These are phyloP conservation scores for Trametopsis cervina DNA, from an alignment of 768 basidiomycete genomes.

Conservation along the genomic window DNA sequence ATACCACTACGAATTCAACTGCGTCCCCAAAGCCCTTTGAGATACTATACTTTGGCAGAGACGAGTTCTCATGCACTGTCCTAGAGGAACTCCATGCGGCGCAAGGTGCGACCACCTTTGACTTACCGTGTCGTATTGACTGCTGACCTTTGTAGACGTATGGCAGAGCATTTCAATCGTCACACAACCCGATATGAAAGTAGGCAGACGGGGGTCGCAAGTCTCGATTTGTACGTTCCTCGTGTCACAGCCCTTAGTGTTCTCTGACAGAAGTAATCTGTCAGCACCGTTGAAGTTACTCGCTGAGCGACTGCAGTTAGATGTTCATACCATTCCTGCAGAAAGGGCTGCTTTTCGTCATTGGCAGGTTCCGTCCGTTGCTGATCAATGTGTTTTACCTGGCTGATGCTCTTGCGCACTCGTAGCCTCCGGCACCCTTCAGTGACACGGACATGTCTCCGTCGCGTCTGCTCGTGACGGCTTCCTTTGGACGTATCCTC, in stretches of 20 bases:
- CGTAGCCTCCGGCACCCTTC: conserved; percentile 38
- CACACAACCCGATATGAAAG: conserved; percentile 62
- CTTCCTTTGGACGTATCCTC: conserved; percentile 88
- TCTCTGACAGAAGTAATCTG: not conserved
- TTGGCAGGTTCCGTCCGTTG: conserved; percentile 46
- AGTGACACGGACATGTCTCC: conserved; percentile 8
- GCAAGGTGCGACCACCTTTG: conserved; percentile 37
- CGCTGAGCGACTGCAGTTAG: conserved; percentile 45
- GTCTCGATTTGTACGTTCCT: conserved; percentile 47
- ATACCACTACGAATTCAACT: not conserved
- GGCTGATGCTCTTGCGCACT: conserved; percentile 16
- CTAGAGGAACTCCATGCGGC: conserved; percentile 58
- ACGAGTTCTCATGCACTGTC: conserved; percentile 77
- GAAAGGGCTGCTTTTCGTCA: conserved; percentile 50
- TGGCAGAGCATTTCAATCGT: conserved; percentile 65
- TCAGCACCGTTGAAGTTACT: conserved; percentile 67
- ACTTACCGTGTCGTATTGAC: not conserved
- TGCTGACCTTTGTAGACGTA: conserved; percentile 45
- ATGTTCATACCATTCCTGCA: conserved; percentile 55
- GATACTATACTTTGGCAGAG: conserved; percentile 86
- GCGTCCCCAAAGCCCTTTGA: conserved; percentile 36
- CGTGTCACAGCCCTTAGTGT: not conserved
- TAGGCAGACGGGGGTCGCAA: conserved; percentile 54
- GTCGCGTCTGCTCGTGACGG: conserved; percentile 67
- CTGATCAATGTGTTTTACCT: not conserved